Evolutionary conservation across 129 eudicot species (phyloP), one percentile per base, ranked within the genome.

Genomic region (Kitagawia praeruptora): DNA sequence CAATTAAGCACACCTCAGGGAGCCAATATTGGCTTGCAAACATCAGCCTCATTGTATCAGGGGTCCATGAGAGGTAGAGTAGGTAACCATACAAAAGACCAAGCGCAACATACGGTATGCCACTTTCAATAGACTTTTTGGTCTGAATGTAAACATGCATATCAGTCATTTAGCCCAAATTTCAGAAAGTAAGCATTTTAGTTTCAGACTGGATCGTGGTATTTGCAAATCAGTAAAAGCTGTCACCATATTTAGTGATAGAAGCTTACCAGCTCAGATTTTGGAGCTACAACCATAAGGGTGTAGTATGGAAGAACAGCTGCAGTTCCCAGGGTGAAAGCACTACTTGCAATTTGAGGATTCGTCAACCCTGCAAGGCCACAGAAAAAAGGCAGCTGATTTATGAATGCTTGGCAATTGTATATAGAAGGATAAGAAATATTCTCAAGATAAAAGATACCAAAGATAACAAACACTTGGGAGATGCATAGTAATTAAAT

Each of bases 251-350:
- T 40, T 73, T 78, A 3, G 42, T 31, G 31, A 61, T 79, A 39
- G 23, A 80, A 12, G 48, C 79, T 83, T 88, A 95, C 98, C 77
- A 95, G 74, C 80, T 92, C 89, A 56, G 97, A 88, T 89, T 77
- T 86, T 81, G 98, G 98, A 81, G 98, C 98, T 56, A 87, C 86
- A 80, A 95, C 88, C 98, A 95, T 95, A 83, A 90, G 91, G 40
- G 96, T 89, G 83, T 95, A 95, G 84, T 90, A 88, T 39, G 98
- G 98, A 83, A 92, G 97, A 87, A 95, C 98, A 45, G 96, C 97
- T 71, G 82, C 91, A 2, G 98, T 95, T 78, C 97, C 98, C 74
- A 90, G 64, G 47, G 98, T 95, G 54, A 95, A 95, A 78, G 83
- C 93, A 89, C 84, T 82, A 34, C 89, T 83, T 21, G 96, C 97